phyloP scores from a whole-genome alignment of 1,284 basidiomycete species.

The Rhodotorula glutinis region DNA sequence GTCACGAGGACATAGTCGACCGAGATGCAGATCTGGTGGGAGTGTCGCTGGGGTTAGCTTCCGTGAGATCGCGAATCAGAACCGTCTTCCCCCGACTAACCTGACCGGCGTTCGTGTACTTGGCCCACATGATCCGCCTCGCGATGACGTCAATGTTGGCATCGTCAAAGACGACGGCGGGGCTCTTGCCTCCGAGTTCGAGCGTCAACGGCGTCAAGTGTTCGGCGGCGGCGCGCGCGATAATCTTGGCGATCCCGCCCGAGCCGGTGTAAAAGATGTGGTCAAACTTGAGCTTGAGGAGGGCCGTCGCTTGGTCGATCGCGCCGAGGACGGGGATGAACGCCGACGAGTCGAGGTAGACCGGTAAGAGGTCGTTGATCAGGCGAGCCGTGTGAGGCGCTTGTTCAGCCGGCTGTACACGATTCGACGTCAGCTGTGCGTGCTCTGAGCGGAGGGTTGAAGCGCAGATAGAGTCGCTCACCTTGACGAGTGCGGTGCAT shows the following conservation, averaged over 20 bases:
- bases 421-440: background rate
- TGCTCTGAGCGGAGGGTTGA: background rate
- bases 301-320: slow-evolving; percentile 46
- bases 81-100: slow-evolving; percentile 18
- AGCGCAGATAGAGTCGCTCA: background rate
- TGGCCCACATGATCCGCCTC: slow-evolving; percentile 50
- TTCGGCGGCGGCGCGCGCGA: slow-evolving; percentile 50
- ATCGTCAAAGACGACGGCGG: slow-evolving; percentile 49
- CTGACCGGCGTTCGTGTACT: slow-evolving; percentile 50
- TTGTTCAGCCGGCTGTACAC: slow-evolving; percentile 45
- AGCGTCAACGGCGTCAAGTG: slow-evolving; percentile 45
- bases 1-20: slow-evolving; percentile 38
- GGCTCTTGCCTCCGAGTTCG: slow-evolving; percentile 52
- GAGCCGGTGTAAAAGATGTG: slow-evolving; percentile 50
- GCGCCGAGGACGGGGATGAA: slow-evolving; percentile 48
- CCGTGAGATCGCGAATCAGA: too few species aligned
- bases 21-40: slow-evolving; percentile 36
- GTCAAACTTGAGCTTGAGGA: slow-evolving; percentile 49
- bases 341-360: slow-evolving; percentile 49
- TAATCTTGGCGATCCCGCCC: slow-evolving; percentile 47
- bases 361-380: slow-evolving; percentile 43
- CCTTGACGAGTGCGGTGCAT: slow-evolving; percentile 47
- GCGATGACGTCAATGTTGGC: slow-evolving; percentile 48
- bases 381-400: slow-evolving; percentile 46
- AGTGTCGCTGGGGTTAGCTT: too few species aligned